Evolutionary conservation across 2,329 filamentous ascomycete genomes (phyloP), one percentile per base, ranked within the genome.

Genomic region (Penicillium sclerotiorum): DNA sequence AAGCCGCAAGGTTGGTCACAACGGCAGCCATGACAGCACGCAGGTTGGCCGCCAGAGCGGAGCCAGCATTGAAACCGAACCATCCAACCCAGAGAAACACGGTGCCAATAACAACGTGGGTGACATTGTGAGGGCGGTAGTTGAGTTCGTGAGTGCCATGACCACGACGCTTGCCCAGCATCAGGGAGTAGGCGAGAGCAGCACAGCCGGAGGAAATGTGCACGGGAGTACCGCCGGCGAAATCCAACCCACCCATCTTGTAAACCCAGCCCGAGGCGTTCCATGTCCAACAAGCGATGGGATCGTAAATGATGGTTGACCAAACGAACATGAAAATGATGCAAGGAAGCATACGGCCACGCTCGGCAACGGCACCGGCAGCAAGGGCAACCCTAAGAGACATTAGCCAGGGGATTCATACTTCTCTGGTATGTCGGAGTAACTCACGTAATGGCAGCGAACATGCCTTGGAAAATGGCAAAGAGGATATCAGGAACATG

Each of bases 231-330:
- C 91, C 91, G 56, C 91, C 90, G 18, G 91, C 91, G 64, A 94
- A 95, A 72, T 95, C 91, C 37, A 95, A 80, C 22, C 88, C 89
- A 39, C 90, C 90, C 74, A 95, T 81, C 58, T 82, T 79, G 72
- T 81, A 88, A 11, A 86, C 84, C 91, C 91, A 96, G 18, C 91
- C 91, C 25, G 77, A 76, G 1, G 88, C 72, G 68, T 95, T 95
- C 91, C 91, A 96, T 8, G 89, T 95, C 91, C 91, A 96, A 80
- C 90, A 95, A 38, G 91, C 91, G 66, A 96, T 91, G 2, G 90
- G 88, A 63, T 96, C 90, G 73, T 96, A 96, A 67, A 96, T 88
- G 51, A 95, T 67, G 5, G 91, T 96, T 1, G 87, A 81, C 91
- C 91, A 96, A 69, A 95, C 77, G 66, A 96, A 93, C 86, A 95